These are phyloP conservation scores for Chlamydomonas urium DNA, from an alignment of 139 green algal genomes.

Conservation along the genomic window DNA sequence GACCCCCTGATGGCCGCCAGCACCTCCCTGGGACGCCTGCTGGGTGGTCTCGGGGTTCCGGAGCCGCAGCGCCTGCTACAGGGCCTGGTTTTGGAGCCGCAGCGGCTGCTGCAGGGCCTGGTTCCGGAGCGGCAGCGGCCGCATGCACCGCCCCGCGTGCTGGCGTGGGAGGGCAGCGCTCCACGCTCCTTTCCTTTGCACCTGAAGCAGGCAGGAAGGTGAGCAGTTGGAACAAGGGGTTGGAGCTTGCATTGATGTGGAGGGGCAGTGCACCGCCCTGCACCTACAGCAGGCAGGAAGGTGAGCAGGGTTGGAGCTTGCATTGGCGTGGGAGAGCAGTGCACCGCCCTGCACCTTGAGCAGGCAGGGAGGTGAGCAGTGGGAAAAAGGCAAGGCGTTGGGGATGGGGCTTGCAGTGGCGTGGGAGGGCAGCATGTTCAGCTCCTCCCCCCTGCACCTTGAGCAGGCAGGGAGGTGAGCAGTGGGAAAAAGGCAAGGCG, in stretches of 20 bases:
- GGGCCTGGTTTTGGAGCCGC: not conserved
- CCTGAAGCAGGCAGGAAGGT: conserved; percentile 61
- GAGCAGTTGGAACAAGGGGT: not conserved
- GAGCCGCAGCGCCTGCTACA: not conserved
- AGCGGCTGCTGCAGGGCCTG: not conserved
- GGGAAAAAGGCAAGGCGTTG: not conserved
- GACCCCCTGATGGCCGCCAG: no score
- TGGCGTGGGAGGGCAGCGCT: conserved; percentile 33
- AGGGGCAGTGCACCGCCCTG: no score
- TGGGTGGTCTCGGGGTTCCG: no score
- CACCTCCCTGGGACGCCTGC: no score
- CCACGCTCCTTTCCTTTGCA: conserved; percentile 63
- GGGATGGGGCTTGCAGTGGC: conserved; percentile 6
- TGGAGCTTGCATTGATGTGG: not conserved
- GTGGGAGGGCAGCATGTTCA: conserved; percentile 31
- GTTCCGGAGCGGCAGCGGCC: conserved; percentile 5
- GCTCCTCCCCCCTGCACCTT: conserved; percentile 54
- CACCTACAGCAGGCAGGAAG: conserved; percentile 54
- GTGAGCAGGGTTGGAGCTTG: conserved; percentile 24
- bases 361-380: conserved; percentile 60
- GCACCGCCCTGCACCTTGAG: conserved; percentile 51
- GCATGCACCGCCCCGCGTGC: conserved; percentile 45
- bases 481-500: not conserved
- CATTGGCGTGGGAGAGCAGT: conserved; percentile 32
- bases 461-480: conserved; percentile 55